phyloP scores from a whole-genome alignment of 139 green algal species.

The Mesotaenium endlicherianum region DNA sequence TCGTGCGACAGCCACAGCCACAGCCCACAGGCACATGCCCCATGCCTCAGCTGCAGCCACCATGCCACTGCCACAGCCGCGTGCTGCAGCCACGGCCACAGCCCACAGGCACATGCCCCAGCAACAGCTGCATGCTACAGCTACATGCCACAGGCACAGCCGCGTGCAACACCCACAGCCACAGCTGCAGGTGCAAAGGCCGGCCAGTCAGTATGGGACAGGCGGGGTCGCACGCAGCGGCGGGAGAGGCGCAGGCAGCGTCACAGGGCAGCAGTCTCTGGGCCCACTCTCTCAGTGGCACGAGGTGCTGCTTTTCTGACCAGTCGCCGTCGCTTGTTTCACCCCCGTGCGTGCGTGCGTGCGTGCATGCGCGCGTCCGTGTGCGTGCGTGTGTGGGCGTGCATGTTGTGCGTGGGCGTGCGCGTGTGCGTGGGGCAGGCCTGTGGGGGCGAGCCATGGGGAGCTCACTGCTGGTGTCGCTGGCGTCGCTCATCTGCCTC shows the following conservation, averaged over 20 bases:
- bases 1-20: too few species aligned
- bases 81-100: too few species aligned
- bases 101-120: too few species aligned
- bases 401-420: not conserved
- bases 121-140: too few species aligned
- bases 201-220: too few species aligned
- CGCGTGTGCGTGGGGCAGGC: not conserved
- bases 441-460: constrained; percentile 32
- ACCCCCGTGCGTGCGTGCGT: not conserved
- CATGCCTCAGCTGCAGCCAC: too few species aligned
- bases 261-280: too few species aligned
- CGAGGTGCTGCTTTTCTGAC: not conserved
- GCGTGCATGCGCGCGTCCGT: not conserved
- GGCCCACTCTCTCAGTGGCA: not conserved
- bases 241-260: too few species aligned
- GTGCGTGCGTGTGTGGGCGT: not conserved
- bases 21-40: too few species aligned
- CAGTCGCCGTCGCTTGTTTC: not conserved
- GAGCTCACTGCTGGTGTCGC: constrained; percentile 24
- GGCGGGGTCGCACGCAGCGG: too few species aligned
- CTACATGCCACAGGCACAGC: too few species aligned
- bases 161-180: not conserved
- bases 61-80: too few species aligned
- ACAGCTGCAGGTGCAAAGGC: not conserved
- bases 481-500: constrained; percentile 32